phyloP scores from a whole-genome alignment of 306 rosid genomes.

The Rosa chinensis region DNA sequence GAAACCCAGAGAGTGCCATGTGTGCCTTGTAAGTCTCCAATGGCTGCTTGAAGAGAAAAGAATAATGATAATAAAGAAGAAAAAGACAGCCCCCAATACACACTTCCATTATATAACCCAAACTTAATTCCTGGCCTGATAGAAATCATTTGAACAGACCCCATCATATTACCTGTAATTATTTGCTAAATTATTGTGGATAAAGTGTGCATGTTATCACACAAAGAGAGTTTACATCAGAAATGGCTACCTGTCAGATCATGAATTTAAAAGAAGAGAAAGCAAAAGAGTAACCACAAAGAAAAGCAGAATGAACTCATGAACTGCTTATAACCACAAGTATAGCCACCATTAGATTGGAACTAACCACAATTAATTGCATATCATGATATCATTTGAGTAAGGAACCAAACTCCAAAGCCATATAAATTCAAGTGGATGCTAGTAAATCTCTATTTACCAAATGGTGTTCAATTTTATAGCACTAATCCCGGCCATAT shows the following conservation, averaged over 20 bases:
- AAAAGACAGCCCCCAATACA: constrained; percentile 3
- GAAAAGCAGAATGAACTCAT: constrained; percentile 3
- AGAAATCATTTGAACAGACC: neutral
- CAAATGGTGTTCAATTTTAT: neutral
- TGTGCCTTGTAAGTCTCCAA: constrained; percentile 15
- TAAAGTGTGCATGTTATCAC: neutral
- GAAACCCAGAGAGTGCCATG: constrained; percentile 15
- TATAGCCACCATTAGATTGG: neutral
- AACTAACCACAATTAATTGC: neutral
- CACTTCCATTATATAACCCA: neutral
- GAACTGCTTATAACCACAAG: neutral
- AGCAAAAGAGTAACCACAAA: constrained; percentile 1
- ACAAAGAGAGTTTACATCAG: neutral
- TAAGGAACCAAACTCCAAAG: neutral
- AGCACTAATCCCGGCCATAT: no score
- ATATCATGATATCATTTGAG: neutral
- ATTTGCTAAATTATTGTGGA: neutral
- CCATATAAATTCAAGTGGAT: neutral
- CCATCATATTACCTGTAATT: neutral
- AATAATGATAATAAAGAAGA: neutral
- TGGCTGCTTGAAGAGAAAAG: constrained; percentile 7
- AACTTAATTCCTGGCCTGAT: constrained; percentile 1
- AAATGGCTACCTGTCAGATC: neutral
- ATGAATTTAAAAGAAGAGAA: constrained; percentile 25
- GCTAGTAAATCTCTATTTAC: neutral